Percentiles rank a stretch among this genome's conserved stretches.
Conservation (phyloP, 2,329 filamentous ascomycete species). For the Sporothrix pallida region DNA sequence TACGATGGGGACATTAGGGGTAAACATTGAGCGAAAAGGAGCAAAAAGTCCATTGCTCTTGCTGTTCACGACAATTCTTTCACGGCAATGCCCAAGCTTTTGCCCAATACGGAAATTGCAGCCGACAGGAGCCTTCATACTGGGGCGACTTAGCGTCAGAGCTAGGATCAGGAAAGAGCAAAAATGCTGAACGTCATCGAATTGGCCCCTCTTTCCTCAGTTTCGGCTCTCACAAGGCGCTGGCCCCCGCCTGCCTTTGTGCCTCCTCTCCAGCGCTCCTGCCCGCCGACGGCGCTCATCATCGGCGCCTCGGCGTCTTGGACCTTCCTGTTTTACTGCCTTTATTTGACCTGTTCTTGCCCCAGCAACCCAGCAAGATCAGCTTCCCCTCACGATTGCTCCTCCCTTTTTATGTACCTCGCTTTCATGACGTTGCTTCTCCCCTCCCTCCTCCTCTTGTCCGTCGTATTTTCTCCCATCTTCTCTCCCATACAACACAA, state of each 20-base stretch:
- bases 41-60: background rate
- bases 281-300: slow-evolving; percentile 9
- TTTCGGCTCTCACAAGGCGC: slow-evolving; percentile 3
- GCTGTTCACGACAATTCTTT: background rate
- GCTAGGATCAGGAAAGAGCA: slow-evolving; percentile 15
- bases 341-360: background rate
- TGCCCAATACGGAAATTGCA: slow-evolving; percentile 20
- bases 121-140: background rate
- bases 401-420: background rate
- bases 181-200: slow-evolving; percentile 27
- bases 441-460: slow-evolving; percentile 6
- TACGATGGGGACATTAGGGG: background rate
- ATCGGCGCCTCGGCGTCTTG: slow-evolving; percentile 20
- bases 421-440: slow-evolving; percentile 6
- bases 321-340: no score
- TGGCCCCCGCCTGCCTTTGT: background rate
- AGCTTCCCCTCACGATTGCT: slow-evolving; percentile 12
- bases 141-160: slow-evolving; percentile 8
- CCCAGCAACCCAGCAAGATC: background rate
- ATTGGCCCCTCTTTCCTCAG: slow-evolving; percentile 25
- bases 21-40: background rate
- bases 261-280: slow-evolving; percentile 1
- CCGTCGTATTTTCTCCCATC: background rate
- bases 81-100: background rate
- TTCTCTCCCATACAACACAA: slow-evolving; percentile 6